Evolutionary conservation across 1,284 basidiomycete genomes (phyloP).

Genomic region (Spongiforma sp.): DNA sequence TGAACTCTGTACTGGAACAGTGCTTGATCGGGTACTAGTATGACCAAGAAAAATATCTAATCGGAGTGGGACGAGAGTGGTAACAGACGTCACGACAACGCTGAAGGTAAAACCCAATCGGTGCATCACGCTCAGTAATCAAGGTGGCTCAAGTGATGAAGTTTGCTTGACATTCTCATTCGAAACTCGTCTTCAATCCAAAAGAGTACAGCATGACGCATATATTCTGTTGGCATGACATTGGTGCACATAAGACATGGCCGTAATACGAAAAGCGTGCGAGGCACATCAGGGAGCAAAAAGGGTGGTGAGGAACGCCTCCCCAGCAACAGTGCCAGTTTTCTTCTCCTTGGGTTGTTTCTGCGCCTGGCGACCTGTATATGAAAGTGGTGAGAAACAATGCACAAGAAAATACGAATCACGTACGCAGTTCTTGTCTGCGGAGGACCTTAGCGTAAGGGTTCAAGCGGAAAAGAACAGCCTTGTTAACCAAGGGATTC

Average conservation of each 20-base stretch:
- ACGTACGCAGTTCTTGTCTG: slow-evolving; percentile 85
- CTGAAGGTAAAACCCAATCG: too few relatives aligned
- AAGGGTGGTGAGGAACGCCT: slow-evolving; percentile 88
- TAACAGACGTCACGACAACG: too few relatives aligned
- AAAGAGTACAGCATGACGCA: neutral
- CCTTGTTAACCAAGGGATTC: slow-evolving; percentile 98
- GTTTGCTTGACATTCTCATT: neutral
- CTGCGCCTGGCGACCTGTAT: slow-evolving; percentile 73
- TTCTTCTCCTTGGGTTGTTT: slow-evolving; percentile 72
- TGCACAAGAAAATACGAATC: neutral
- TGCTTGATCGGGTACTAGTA: too few relatives aligned
- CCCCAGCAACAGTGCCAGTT: slow-evolving; percentile 72
- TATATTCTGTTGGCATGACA: slow-evolving; percentile 21
- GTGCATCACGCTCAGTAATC: too few relatives aligned
- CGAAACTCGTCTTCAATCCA: neutral
- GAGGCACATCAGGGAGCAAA: slow-evolving; percentile 72
- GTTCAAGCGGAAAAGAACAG: slow-evolving; percentile 98
- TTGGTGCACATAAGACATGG: slow-evolving; percentile 24
- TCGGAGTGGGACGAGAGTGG: too few relatives aligned
- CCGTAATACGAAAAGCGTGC: slow-evolving; percentile 6
- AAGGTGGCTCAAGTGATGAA: too few relatives aligned
- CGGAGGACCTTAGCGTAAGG: slow-evolving; percentile 97
- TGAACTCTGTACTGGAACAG: too few relatives aligned
- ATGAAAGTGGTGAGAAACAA: slow-evolving; percentile 11
- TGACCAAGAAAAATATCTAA: too few relatives aligned